phyloP scores from a whole-genome alignment of 768 basidiomycete species.

The Suillus americanus region DNA sequence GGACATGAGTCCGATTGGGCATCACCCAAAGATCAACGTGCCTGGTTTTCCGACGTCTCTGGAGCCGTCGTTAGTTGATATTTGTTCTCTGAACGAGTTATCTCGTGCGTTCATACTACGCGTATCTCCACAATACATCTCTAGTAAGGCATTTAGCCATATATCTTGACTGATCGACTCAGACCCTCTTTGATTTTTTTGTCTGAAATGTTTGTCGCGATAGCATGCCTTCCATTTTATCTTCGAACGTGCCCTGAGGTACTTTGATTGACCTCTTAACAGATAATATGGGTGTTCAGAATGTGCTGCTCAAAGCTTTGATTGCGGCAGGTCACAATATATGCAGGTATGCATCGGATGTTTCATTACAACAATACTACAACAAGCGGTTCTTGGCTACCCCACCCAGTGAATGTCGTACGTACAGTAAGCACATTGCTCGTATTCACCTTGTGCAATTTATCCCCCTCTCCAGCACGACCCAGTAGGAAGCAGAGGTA shows the following conservation, averaged over 20 bases:
- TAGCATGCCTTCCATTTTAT: not conserved
- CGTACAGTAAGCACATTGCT: conserved; percentile 3
- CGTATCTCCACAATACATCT: not conserved
- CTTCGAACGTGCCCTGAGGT: not conserved
- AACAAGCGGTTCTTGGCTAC: not conserved
- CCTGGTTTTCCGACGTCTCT: conserved; percentile 59
- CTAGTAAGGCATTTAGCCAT: not conserved
- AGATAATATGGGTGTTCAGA: not conserved
- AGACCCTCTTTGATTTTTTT: not conserved
- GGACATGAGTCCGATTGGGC: conserved; percentile 61
- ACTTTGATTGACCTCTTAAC: not conserved
- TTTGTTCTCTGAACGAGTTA: not conserved
- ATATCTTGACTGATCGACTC: not conserved
- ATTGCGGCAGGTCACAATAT: not conserved
- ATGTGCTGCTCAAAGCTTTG: not conserved
- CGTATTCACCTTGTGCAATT: not conserved
- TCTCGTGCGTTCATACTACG: not conserved
- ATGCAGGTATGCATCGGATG: not conserved
- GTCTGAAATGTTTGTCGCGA: not conserved
- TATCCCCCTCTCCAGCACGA: not conserved
- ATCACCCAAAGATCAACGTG: conserved; percentile 55
- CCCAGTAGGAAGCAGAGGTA: conserved; percentile 6
- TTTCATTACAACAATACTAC: not conserved
- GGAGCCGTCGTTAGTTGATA: conserved; percentile 35
- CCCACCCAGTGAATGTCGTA: not conserved